Conservation (phyloP, 73 alveolate species). For the Durusdinium trenchii region DNA sequence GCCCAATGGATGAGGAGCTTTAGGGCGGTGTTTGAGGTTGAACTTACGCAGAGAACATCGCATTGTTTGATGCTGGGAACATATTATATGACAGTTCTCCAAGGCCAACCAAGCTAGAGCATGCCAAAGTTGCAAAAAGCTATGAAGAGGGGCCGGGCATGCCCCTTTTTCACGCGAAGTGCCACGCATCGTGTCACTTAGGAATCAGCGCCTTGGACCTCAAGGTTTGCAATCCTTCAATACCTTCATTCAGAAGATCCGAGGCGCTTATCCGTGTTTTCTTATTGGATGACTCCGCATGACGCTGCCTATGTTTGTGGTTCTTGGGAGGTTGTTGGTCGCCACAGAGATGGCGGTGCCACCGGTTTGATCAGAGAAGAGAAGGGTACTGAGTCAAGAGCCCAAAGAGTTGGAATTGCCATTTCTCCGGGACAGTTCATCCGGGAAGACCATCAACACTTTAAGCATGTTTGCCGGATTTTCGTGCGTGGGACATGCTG, state of each 20-base stretch:
- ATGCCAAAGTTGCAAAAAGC: neutral
- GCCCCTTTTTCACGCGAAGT: neutral
- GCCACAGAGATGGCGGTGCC: too few species aligned
- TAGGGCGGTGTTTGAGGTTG: neutral
- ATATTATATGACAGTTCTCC: neutral
- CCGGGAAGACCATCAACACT: too few species aligned
- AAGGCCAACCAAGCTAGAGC: neutral
- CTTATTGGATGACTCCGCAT: too few species aligned
- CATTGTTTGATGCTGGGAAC: neutral
- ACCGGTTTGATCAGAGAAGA: too few species aligned
- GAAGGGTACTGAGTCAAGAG: too few species aligned
- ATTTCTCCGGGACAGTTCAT: too few species aligned
- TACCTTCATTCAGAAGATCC: slow-evolving; percentile 59
- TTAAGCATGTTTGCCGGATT: too few species aligned
- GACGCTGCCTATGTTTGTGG: too few species aligned
- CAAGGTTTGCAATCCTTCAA: slow-evolving; percentile 84
- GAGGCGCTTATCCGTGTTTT: slow-evolving; percentile 1
- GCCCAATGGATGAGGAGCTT: neutral
- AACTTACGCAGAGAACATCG: neutral
- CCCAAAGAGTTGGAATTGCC: too few species aligned
- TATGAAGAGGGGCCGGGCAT: neutral
- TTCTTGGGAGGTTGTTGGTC: too few species aligned
- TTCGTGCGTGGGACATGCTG: too few species aligned
- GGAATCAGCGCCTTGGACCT: slow-evolving; percentile 58
- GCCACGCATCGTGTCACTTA: neutral